Evolutionary conservation across 306 rosid species (phyloP), one percentile per base, ranked within the genome.

Genomic region (Quercus alba): DNA sequence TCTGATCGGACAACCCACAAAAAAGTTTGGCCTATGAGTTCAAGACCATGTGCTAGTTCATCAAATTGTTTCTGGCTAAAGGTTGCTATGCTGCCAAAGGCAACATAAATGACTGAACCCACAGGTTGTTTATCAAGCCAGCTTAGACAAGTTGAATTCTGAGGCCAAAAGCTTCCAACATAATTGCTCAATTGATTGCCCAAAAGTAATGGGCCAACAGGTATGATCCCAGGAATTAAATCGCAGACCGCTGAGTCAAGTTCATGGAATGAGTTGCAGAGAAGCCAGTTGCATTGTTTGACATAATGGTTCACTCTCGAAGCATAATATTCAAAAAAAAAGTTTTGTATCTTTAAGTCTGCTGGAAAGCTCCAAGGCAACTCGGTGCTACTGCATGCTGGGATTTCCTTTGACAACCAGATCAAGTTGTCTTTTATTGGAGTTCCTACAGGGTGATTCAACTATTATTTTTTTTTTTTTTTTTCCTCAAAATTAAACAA

Each of bases 201-300:
- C 49, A 44, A 44, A 49, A 58, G 79, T 28, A 75, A 38, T 12
- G 84, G 84, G 25, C 75, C 79, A 12, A 80, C 8, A 41, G 71
- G 75, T 56, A 56, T 58, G 19, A 57, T 49, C 62, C 68, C 64
- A 7, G 74, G 67, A 77, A 80, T 41, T 25, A 73, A 51, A 63
- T 73, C 33, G 49, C 41, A 58, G 26, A 38, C 72, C 30, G 11
- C 51, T 33, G 82, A 63, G 66, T 49, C 54, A 33, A 75, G 75
- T 62, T 75, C 84, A 69, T 28, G 21, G 58, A 81, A 81, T 64
- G 80, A 81, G 70, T 75, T 81, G 49, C 76, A 57, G 8, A 75
- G 76, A 57, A 75, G 63, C 79, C 70, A 28, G 30, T 31, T 44
- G 26, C 71, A 68, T 20, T 19, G 23, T 18, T 75, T 68, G 6